Conservation (phyloP, 2,329 filamentous ascomycete genomes). For the Talaromyces sp. region DNA sequence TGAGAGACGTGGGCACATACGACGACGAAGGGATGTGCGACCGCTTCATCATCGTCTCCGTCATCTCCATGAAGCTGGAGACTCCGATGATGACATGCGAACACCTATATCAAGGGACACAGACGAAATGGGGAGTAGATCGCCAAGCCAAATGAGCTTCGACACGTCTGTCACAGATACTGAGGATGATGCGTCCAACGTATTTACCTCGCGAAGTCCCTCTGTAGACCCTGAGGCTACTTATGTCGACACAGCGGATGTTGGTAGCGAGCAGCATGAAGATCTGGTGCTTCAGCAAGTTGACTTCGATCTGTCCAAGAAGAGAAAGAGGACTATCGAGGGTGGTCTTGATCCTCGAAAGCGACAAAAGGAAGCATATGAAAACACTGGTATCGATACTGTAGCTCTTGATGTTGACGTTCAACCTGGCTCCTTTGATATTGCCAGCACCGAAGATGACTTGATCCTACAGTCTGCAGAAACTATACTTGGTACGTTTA, state of each 20-base stretch:
- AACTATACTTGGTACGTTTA: conserved; percentile 9
- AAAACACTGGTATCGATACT: conserved; percentile 66
- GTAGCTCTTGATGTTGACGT: conserved; percentile 47
- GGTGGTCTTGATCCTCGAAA: conserved; percentile 70
- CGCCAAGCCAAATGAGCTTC: conserved; percentile 66
- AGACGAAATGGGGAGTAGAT: conserved; percentile 79
- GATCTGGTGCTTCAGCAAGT: conserved; percentile 21
- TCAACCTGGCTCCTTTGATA: conserved; percentile 6
- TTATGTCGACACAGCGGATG: conserved; percentile 19
- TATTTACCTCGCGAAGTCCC: conserved; percentile 25
- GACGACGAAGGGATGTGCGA: conserved; percentile 63
- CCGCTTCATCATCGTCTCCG: conserved; percentile 78
- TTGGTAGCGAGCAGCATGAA: conserved; percentile 20
- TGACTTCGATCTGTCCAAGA: conserved; percentile 55
- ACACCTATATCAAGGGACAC: conserved; percentile 70
- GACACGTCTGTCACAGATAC: conserved; percentile 51
- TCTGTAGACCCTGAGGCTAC: conserved; percentile 22
- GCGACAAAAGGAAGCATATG: conserved; percentile 79
- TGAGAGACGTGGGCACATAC: conserved; percentile 59
- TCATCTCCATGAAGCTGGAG: conserved; percentile 70
- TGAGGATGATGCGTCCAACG: conserved; percentile 38
- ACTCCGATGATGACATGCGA: conserved; percentile 79
- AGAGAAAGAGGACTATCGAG: conserved; percentile 67
- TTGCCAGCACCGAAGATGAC: conserved; percentile 6
- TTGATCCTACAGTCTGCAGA: conserved; percentile 4